Evolutionary conservation across 2,329 filamentous ascomycete genomes (phyloP).

Genomic region (Sporothrix variecibatus): DNA sequence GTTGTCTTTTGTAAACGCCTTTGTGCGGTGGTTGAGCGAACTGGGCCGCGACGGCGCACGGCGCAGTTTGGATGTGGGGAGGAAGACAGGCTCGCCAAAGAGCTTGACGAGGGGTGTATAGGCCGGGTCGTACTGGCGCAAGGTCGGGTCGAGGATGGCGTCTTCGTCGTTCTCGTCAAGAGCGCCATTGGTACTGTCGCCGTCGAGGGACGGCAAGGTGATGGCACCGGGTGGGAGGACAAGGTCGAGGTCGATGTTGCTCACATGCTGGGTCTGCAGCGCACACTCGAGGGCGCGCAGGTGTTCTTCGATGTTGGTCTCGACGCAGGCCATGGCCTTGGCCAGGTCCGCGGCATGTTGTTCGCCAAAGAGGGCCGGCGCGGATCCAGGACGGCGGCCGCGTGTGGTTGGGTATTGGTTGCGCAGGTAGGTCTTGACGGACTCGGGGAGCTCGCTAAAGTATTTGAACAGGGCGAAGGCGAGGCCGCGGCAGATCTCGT

Average conservation of each 20-base stretch:
- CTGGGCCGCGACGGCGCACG: conserved; percentile 86
- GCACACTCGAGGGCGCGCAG: conserved; percentile 73
- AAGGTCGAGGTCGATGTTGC: conserved; percentile 84
- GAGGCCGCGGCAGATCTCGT: conserved; percentile 86
- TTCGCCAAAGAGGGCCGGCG: conserved; percentile 76
- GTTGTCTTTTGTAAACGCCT: conserved; percentile 76
- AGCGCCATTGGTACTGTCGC: conserved; percentile 46
- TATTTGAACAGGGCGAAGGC: conserved; percentile 94
- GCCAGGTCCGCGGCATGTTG: conserved; percentile 91
- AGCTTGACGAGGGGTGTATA: conserved; percentile 76
- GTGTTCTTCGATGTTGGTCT: conserved; percentile 71
- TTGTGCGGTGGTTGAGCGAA: conserved; percentile 69
- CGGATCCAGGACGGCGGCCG: conserved; percentile 62
- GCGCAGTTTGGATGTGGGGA: conserved; percentile 81
- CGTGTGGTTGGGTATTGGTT: conserved; percentile 56
- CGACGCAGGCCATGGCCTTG: conserved; percentile 78
- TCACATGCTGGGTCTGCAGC: conserved; percentile 77
- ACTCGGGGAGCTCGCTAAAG: conserved; percentile 80
- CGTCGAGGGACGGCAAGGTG: conserved; percentile 43
- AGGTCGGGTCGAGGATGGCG: conserved; percentile 63
- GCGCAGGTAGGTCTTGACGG: conserved; percentile 71
- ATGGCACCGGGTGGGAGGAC: conserved; percentile 79
- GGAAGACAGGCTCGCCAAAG: conserved; percentile 80
- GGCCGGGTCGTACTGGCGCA: conserved; percentile 68
- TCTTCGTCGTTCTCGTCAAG: conserved; percentile 60